Evolutionary conservation across 2,329 filamentous ascomycete species (phyloP).

Genomic region (Aplosporella prunicola): DNA sequence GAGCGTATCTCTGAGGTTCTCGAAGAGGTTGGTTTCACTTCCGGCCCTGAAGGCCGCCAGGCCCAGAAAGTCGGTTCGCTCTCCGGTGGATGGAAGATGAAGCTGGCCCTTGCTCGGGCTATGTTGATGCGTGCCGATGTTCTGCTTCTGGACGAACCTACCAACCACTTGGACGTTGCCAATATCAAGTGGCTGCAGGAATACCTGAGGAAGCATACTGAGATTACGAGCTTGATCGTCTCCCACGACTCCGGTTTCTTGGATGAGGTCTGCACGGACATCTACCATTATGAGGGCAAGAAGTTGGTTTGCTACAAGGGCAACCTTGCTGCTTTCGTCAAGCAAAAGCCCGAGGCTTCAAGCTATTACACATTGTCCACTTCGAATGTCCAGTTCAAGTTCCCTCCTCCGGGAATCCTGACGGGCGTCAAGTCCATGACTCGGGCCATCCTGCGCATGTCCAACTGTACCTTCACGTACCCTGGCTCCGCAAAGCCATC

Average conservation of each 20-base stretch:
- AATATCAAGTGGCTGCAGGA: constrained; percentile 95
- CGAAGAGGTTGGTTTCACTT: constrained; percentile 85
- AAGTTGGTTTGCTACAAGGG: constrained; percentile 83
- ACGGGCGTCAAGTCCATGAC: constrained; percentile 93
- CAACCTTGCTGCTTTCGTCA: constrained; percentile 75
- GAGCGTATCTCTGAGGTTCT: constrained; percentile 79
- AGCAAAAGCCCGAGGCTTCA: constrained; percentile 85
- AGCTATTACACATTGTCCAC: constrained; percentile 95
- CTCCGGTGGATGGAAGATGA: constrained; percentile 99
- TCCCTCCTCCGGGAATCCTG: constrained; percentile 88
- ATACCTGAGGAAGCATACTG: constrained; percentile 89
- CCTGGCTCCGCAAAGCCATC: constrained; percentile 82
- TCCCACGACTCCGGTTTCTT: constrained; percentile 97
- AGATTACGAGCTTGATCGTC: constrained; percentile 95
- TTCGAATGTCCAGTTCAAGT: constrained; percentile 89
- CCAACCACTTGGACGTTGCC: constrained; percentile 92
- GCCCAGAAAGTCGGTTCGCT: constrained; percentile 84
- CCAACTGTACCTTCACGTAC: constrained; percentile 83
- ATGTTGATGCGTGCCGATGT: constrained; percentile 98
- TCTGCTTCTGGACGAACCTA: constrained; percentile 92
- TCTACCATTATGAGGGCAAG: constrained; percentile 98
- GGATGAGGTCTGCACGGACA: constrained; percentile 95
- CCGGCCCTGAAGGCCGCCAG: constrained; percentile 82
- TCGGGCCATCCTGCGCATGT: constrained; percentile 91
- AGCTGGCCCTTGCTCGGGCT: constrained; percentile 86